Base-by-base conservation (phyloP, 306 rosid species). In the Amphicarpaea edgeworthii region DNA sequence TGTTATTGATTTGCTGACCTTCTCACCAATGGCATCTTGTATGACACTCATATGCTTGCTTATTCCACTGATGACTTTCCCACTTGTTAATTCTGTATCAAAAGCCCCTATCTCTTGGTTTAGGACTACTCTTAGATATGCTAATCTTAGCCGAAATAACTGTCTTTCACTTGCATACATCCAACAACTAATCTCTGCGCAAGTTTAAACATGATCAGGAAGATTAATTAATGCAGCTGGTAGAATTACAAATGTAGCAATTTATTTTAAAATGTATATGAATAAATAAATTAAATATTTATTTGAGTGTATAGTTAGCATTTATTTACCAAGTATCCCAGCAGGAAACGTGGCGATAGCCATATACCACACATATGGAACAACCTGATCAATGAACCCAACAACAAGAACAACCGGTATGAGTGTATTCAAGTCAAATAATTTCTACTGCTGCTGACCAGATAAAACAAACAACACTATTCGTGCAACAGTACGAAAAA, bases 291-390 rank as follows among this genome's bases (percentile, higher is more conserved):
- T 28, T 28, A 26, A n/a, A n/a, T n/a, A n/a, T n/a, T n/a, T 26
- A 26, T 26, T 26, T 26, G 30, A 26, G 30, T 26, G 3, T 26
- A 4, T 26, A 2, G 30, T 26, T 26, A 26, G 1, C 30, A 26
- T 26, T 26, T 26, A 26, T 28, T 23, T 84, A 93, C 98, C 98
- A 32, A 93, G 90, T 51, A 91, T 50, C 45, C 98, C 98, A 21
- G 98, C 98, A 38, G 98, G 98, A 54, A 93, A 89, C 21, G 97
- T 93, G 79, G 98, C 96, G 3, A 93, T 34, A 67, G 98, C 97
- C 98, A 91, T 93, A 82, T 93, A 93, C 98, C 98, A 93, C 77
- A 93, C 98, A 51, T 54, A 91, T 24, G 98, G 98, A 85, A 93
- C 72, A 66, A 93, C 86, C 98, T 93, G 83, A n/a, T n/a, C n/a